phyloP scores from a whole-genome alignment of 1,284 basidiomycete species.

The Trametes hirsuta region DNA sequence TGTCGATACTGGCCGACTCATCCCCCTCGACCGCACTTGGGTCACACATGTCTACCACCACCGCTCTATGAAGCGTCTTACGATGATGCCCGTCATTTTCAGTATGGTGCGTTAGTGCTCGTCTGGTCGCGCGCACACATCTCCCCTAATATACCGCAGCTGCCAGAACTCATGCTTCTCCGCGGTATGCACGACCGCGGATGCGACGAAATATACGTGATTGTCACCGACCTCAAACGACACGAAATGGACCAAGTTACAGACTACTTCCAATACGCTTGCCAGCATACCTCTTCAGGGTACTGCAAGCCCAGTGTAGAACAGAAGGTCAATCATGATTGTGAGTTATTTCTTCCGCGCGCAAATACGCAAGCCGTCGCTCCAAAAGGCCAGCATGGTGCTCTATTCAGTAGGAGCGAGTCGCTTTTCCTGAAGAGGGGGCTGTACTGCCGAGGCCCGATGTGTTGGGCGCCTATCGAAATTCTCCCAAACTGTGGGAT shows the following conservation, averaged over 20 bases:
- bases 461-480: background rate
- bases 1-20: slow-evolving; percentile 72
- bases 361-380: background rate
- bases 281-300: slow-evolving; percentile 60
- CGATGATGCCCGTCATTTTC: slow-evolving; percentile 78
- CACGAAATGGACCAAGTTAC: slow-evolving; percentile 78
- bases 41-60: slow-evolving; percentile 79
- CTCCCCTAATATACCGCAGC: slow-evolving; percentile 38
- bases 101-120: slow-evolving; percentile 58
- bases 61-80: slow-evolving; percentile 67
- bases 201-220: slow-evolving; percentile 74
- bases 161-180: slow-evolving; percentile 75
- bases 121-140: background rate
- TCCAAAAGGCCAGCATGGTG: background rate
- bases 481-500: too few relatives aligned
- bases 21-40: slow-evolving; percentile 78
- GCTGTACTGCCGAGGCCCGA: background rate
- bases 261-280: slow-evolving; percentile 74
- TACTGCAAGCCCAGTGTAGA: slow-evolving; percentile 67
- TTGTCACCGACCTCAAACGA: slow-evolving; percentile 74
- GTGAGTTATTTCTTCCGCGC: slow-evolving; percentile 35
- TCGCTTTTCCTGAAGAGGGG: too few relatives aligned
- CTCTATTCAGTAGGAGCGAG: background rate
- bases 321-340: slow-evolving; percentile 65
- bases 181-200: slow-evolving; percentile 77